Percentiles rank a stretch among this genome's conserved stretches.
Evolutionary conservation across 2,329 filamentous ascomycete genomes (phyloP).

Genomic region (Colletotrichum aenigma): DNA sequence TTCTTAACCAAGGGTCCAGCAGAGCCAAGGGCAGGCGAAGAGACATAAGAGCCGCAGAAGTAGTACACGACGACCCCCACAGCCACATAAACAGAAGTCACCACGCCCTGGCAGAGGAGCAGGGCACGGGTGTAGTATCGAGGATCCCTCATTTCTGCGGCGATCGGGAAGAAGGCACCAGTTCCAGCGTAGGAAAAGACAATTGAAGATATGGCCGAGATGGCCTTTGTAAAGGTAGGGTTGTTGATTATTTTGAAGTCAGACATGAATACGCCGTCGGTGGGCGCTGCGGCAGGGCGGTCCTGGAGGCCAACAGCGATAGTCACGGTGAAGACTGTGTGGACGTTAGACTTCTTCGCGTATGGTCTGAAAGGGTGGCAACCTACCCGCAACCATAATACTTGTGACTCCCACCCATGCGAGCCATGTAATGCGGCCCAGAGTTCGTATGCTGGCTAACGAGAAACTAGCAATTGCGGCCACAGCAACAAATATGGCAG

Average conservation of each 20-base stretch:
- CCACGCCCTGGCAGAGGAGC: constrained; percentile 26
- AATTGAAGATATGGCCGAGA: constrained; percentile 33
- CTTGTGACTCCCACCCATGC: constrained; percentile 30
- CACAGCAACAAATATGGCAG: constrained; percentile 42
- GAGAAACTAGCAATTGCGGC: constrained; percentile 31
- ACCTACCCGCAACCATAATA: constrained; percentile 19
- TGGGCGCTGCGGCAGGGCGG: constrained; percentile 26
- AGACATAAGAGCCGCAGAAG: constrained; percentile 48
- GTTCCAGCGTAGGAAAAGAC: constrained; percentile 43
- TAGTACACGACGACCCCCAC: constrained; percentile 46
- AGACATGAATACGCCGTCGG: constrained; percentile 24
- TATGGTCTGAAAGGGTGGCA: neutral
- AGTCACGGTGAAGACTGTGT: constrained; percentile 28
- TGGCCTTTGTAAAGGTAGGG: constrained; percentile 32
- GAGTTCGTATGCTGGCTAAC: constrained; percentile 34
- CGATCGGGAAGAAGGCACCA: constrained; percentile 35
- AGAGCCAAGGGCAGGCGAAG: constrained; percentile 50
- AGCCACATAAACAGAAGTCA: constrained; percentile 35
- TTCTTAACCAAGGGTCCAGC: constrained; percentile 46
- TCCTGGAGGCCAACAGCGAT: constrained; percentile 33
- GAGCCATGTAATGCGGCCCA: constrained; percentile 35
- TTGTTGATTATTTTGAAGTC: constrained; percentile 31
- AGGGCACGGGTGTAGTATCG: constrained; percentile 29
- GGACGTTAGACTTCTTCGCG: neutral
- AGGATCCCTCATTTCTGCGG: constrained; percentile 37